Base-by-base conservation (phyloP, 805 yeast species). In the Myxozyma sirexii region DNA sequence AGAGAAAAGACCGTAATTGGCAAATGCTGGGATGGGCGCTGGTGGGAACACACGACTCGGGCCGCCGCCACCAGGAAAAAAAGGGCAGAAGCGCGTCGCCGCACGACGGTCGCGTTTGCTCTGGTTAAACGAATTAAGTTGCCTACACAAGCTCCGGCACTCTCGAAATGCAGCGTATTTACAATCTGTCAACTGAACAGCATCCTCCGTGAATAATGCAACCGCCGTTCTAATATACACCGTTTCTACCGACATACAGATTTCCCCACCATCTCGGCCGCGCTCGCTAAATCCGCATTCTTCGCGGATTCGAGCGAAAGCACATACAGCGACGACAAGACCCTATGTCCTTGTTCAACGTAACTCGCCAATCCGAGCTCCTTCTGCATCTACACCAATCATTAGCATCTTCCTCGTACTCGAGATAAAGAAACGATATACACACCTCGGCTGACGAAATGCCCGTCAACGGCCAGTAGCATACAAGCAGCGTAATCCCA, bases 401-500 rank as follows among this genome's bases (percentile, higher is more conserved):
- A 6, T 13, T n/a, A 43, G 23, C 10, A n/a, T 26, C 17, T 33
- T 37, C 15, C 37, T 3, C n/a, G 38, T 24, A 10, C 7, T 26
- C 13, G 21, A 13, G 17, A 46, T 17, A 31, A 4, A 39, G 13
- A 31, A 38, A 26, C 27, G 21, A 1, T 8, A 17, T 12, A 29
- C 38, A n/a, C 23, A 62, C 65, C 39, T 62, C 53, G 4, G 50
- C 44, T n/a, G 50, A 27, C 5, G 60, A 48, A n/a, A 62, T 13
- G 4, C 50, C 46, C 12, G 47, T 54, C 24, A 56, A 55, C 2
- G 67, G 61, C 84, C 84, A 82, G 58, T 70, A 75, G 15, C 81
- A 49, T 4, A 81, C 57, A 17, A 81, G 52, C 3, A 82, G 65
- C 49, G 77, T 78, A 2, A 77, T 72, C 58, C 73, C 73, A 65